Evolutionary conservation across 2,329 filamentous ascomycete genomes (phyloP).

Genomic region (Hypoxylon sp.): DNA sequence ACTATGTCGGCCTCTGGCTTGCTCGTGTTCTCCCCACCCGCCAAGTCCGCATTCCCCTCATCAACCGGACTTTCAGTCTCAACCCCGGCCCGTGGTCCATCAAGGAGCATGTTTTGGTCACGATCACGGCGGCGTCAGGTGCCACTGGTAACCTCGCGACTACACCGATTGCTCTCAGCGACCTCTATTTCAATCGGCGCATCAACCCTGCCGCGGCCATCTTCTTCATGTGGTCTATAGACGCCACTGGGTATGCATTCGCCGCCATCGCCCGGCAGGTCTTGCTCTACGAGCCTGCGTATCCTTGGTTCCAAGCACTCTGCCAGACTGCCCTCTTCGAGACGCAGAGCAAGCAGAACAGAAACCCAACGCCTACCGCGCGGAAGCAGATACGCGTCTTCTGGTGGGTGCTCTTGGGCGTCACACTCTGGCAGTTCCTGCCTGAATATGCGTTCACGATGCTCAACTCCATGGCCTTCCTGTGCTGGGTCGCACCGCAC

Average conservation of each 20-base stretch:
- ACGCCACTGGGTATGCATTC: constrained; percentile 69
- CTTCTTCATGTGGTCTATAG: constrained; percentile 70
- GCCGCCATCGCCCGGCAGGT: constrained; percentile 68
- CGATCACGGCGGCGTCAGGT: constrained; percentile 65
- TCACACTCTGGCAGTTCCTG: constrained; percentile 71
- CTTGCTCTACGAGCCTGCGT: constrained; percentile 68
- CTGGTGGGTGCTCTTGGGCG: constrained; percentile 63
- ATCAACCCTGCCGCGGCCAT: constrained; percentile 66
- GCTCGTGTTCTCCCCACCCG: constrained; percentile 63
- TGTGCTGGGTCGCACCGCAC: constrained; percentile 72
- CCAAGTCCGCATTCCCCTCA: constrained; percentile 60
- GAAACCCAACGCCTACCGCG: constrained; percentile 61
- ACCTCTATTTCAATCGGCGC: constrained; percentile 66
- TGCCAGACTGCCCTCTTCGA: constrained; percentile 70
- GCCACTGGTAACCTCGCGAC: constrained; percentile 65
- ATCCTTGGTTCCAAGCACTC: constrained; percentile 63
- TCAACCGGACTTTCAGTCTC: constrained; percentile 61
- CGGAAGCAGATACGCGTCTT: constrained; percentile 68
- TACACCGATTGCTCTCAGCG: constrained; percentile 64
- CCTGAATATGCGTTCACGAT: constrained; percentile 72
- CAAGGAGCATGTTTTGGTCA: constrained; percentile 69
- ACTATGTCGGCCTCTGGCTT: constrained; percentile 65
- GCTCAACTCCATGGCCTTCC: constrained; percentile 68
- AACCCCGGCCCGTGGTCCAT: constrained; percentile 68
- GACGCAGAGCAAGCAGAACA: constrained; percentile 64